Base-by-base conservation (phyloP, 768 basidiomycete species). In the Pseudohyphozyma bogoriensis region DNA sequence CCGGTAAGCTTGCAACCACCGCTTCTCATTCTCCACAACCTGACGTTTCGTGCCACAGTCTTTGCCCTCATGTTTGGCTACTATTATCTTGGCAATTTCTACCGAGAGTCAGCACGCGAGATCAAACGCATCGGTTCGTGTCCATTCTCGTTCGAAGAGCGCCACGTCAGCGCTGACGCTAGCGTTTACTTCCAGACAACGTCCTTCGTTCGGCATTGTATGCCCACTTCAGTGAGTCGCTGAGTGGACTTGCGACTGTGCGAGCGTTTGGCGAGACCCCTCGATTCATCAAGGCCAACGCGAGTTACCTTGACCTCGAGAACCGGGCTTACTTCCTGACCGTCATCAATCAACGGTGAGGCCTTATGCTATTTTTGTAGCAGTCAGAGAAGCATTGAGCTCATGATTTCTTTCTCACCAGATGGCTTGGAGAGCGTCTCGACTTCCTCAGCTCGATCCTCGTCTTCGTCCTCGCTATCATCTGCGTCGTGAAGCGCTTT, bases 251-350 rank as follows among this genome's bases (percentile, higher is more conserved):
- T 16, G 54, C 64, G 1, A 91, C 89, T 11, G 90, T 93, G 53
- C 82, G 89, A 32, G 89, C 89, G 0, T 95, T 93, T 62, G 84
- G 85, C 15, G 91, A 88, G 71, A 72, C 79, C 4, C 77, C 82
- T 10, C 57, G 58, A 18, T 97, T 95, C 78, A 74, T 79, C 47
- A 72, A 73, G 10, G 86, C 89, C 59, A 97, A 92, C 68, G 77
- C 83, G 63, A 76, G 79, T n/a, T 78, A 82, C 22, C 79, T 91
- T 35, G 85, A 95, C 65, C 75, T 86, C 29, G 91, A 97, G 74
- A 91, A 93, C 70, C 79, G 86, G 44, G 89, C 90, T 3, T 92
- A 91, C 72, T 90, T 85, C 83, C 74, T 92, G 65, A 87, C 86
- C 0, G 80, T 89, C 42, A 79, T 83, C 26, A 89, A 91, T 73